Percentiles rank a stretch among this genome's conserved stretches.
Evolutionary conservation across 2,329 filamentous ascomycete species (phyloP).

Genomic region (Sporothrix euskadiensis): DNA sequence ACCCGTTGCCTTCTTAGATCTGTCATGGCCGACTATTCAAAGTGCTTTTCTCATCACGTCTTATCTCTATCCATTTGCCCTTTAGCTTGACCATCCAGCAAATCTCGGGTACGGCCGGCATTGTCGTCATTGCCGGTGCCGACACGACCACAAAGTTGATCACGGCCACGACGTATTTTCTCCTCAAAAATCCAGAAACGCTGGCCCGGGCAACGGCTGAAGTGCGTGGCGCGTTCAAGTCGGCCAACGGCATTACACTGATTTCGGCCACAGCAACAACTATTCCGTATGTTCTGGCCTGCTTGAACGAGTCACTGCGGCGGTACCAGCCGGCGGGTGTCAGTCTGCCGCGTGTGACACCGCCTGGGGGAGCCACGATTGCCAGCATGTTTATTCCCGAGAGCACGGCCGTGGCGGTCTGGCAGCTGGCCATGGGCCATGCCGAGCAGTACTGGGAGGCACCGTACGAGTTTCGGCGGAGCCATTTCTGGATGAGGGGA

Average conservation of each 20-base stretch:
- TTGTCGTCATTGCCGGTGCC: not conserved
- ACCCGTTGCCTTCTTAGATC: not conserved
- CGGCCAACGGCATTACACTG: not conserved
- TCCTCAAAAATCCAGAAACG: not conserved
- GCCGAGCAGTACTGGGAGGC: not conserved
- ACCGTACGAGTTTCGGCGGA: not conserved
- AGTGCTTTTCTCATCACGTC: not conserved
- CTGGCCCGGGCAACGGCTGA: not conserved
- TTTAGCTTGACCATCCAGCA: not conserved
- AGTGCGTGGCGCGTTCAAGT: not conserved
- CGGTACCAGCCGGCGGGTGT: not conserved
- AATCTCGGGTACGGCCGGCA: not conserved
- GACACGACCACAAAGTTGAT: constrained; percentile 2
- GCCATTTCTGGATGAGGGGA: not conserved
- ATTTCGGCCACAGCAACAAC: not conserved
- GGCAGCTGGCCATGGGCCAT: constrained; percentile 9
- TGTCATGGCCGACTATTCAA: constrained; percentile 6
- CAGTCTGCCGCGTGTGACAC: not conserved
- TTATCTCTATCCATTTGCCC: not conserved
- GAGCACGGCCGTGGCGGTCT: not conserved
- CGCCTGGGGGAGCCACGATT: not conserved
- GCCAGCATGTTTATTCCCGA: constrained; percentile 2
- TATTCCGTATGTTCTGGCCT: constrained; percentile 1
- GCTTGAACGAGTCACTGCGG: constrained; percentile 13
- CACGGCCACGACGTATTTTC: not conserved